phyloP scores from a whole-genome alignment of 495 filamentous ascomycete genomes.

The Aspergillus sparsus region DNA sequence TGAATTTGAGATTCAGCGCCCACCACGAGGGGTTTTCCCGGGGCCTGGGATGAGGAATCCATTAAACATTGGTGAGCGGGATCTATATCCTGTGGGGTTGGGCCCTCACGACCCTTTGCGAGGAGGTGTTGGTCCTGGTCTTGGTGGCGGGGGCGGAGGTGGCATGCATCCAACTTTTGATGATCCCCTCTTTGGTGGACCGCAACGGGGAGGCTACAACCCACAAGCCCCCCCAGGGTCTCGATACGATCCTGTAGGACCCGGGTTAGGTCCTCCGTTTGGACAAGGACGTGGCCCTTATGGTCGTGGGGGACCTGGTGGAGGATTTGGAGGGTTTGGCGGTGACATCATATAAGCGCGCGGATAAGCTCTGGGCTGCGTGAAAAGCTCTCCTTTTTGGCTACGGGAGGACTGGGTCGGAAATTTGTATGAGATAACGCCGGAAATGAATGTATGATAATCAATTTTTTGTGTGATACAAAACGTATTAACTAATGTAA shows the following conservation, averaged over 20 bases:
- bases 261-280: slow-evolving; percentile 58
- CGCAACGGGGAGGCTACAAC: slow-evolving; percentile 45
- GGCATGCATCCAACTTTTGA: slow-evolving; percentile 98
- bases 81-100: slow-evolving; percentile 84
- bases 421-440: slow-evolving; percentile 11
- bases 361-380: slow-evolving; percentile 3
- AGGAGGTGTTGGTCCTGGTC: slow-evolving; percentile 59
- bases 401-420: not conserved
- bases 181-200: slow-evolving; percentile 82
- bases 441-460: slow-evolving; percentile 10
- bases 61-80: slow-evolving; percentile 73
- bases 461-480: not conserved
- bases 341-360: slow-evolving; percentile 66
- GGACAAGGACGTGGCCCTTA: slow-evolving; percentile 39
- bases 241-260: slow-evolving; percentile 81
- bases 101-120: slow-evolving; percentile 82
- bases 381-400: not conserved
- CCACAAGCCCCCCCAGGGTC: slow-evolving; percentile 57
- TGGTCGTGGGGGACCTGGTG: slow-evolving; percentile 42
- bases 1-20: slow-evolving; percentile 80
- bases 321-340: slow-evolving; percentile 60
- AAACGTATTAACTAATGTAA: no score
- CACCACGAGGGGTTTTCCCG: slow-evolving; percentile 53
- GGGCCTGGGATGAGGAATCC: slow-evolving; percentile 55
- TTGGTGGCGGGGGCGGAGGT: slow-evolving; percentile 56